Evolutionary conservation across 805 yeast species (phyloP).

Genomic region (Ogataea nakhonphanomensis): DNA sequence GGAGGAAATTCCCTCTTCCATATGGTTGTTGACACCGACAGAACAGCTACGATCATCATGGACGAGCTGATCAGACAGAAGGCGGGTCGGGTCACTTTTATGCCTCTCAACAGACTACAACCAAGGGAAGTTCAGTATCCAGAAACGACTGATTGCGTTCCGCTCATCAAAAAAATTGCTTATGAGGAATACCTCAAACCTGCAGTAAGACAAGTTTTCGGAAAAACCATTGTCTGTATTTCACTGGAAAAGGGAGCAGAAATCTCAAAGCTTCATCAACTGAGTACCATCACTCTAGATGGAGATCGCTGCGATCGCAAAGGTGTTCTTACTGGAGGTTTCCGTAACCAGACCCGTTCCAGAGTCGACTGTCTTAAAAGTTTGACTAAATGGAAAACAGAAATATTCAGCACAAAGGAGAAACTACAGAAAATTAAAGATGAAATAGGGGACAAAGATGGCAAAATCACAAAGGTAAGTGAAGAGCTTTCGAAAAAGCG

Average conservation of each 20-base stretch:
- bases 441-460: constrained; percentile 44
- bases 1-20: constrained; percentile 87
- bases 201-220: constrained; percentile 79
- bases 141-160: constrained; percentile 62
- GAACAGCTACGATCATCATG: constrained; percentile 76
- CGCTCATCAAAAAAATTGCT: constrained; percentile 71
- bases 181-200: constrained; percentile 52
- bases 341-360: constrained; percentile 61
- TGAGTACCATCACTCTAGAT: constrained; percentile 82
- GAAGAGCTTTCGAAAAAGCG: constrained; percentile 38
- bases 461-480: constrained; percentile 47
- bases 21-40: constrained; percentile 84
- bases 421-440: constrained; percentile 38
- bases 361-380: constrained; percentile 67
- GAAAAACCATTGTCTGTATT: constrained; percentile 72
- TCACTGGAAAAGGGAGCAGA: constrained; percentile 66
- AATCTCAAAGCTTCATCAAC: constrained; percentile 54
- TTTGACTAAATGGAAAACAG: constrained; percentile 50
- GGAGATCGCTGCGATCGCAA: constrained; percentile 85
- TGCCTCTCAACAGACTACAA: constrained; percentile 75
- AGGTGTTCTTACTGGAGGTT: constrained; percentile 91
- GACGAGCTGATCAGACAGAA: constrained; percentile 66
- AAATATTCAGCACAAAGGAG: constrained; percentile 39
- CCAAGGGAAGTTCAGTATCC: constrained; percentile 52
- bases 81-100: constrained; percentile 84